Conservation (phyloP, 2,329 filamentous ascomycete species). For the Pezicula rhizophila region DNA sequence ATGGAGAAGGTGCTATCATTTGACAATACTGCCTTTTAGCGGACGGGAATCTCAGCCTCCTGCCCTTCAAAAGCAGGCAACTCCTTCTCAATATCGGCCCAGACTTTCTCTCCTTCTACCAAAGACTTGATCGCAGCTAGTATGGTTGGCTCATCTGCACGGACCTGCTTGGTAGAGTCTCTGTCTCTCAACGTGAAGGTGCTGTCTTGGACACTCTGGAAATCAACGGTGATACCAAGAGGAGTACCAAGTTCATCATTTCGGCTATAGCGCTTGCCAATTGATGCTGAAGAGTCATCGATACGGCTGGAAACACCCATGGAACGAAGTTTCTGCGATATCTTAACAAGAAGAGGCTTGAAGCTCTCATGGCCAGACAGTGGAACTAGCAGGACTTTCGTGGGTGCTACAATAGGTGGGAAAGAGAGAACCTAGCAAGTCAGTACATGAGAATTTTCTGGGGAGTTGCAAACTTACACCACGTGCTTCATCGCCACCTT, state of each 20-base stretch:
- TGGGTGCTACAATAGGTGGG: conserved; percentile 76
- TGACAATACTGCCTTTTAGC: conserved; percentile 2
- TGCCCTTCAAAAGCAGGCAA: conserved; percentile 83
- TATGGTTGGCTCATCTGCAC: conserved; percentile 75
- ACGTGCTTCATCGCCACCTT: conserved; percentile 74
- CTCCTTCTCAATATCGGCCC: conserved; percentile 66
- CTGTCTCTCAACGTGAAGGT: conserved; percentile 84
- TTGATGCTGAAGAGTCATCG: conserved; percentile 85
- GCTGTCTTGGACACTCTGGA: conserved; percentile 85
- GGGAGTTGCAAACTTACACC: conserved; percentile 55
- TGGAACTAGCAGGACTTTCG: conserved; percentile 88
- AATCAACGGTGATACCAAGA: conserved; percentile 90
- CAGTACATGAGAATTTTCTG: conserved; percentile 6
- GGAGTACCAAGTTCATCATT: conserved; percentile 96
- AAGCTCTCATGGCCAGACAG: conserved; percentile 78
- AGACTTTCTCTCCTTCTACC: conserved; percentile 46
- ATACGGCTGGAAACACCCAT: conserved; percentile 77
- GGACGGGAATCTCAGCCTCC: conserved; percentile 35
- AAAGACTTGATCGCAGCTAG: conserved; percentile 58
- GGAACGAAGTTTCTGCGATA: conserved; percentile 71
- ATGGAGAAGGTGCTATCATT: too few relatives aligned
- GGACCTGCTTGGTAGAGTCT: conserved; percentile 86
- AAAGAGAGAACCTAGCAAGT: conserved; percentile 61
- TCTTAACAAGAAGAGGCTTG: conserved; percentile 64
- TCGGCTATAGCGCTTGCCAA: conserved; percentile 89